phyloP scores from a whole-genome alignment of 768 basidiomycete species.

The Macrolepiota fuliginosa region DNA sequence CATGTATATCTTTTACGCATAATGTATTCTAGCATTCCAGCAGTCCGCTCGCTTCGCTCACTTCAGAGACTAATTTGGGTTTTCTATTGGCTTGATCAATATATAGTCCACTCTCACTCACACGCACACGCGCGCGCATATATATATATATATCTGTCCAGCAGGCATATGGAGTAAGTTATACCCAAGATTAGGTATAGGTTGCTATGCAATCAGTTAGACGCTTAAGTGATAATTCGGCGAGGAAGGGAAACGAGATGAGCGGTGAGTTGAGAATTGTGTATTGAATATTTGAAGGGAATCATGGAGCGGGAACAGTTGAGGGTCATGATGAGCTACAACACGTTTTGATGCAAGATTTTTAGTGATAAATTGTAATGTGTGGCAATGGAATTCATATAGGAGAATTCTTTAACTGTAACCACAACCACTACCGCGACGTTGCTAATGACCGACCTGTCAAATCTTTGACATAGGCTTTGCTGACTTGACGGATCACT shows the following conservation, averaged over 20 bases:
- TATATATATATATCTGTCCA: too few relatives aligned
- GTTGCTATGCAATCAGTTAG: background rate
- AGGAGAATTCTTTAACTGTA: background rate
- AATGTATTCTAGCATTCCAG: conserved; percentile 5
- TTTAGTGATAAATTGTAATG: background rate
- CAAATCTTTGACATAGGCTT: background rate
- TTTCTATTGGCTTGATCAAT: background rate
- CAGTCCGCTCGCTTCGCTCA: background rate
- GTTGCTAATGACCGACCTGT: background rate
- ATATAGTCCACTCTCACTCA: background rate
- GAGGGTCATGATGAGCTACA: background rate
- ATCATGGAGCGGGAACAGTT: background rate
- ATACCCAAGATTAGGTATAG: background rate
- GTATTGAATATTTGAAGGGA: background rate
- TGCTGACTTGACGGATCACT: background rate
- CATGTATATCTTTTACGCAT: conserved; percentile 7
- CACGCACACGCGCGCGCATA: too few relatives aligned
- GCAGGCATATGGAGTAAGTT: background rate
- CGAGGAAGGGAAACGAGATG: background rate
- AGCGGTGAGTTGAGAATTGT: too few relatives aligned
- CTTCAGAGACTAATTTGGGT: background rate
- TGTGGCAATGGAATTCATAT: background rate
- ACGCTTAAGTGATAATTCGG: background rate
- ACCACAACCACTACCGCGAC: background rate
- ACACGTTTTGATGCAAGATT: background rate